Evolutionary conservation across 1,284 basidiomycete species (phyloP), one percentile per base, ranked within the genome.

Genomic region (Cerrena zonata): DNA sequence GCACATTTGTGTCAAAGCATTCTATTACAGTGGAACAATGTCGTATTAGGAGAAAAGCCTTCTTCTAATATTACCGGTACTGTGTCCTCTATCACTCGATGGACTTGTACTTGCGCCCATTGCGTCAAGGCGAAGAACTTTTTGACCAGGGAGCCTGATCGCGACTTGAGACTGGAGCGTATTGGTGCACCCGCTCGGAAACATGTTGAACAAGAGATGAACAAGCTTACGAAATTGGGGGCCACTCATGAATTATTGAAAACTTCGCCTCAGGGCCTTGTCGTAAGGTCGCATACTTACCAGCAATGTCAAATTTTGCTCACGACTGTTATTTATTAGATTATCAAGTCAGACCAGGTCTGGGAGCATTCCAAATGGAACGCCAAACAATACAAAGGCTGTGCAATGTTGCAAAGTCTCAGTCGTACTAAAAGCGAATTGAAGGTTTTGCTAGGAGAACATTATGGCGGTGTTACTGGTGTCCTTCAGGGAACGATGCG

Each of bases 391-490:
- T 26, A n/a, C 4, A 36, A 40, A 15, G 47, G 50, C 10, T 4
- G 12, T 18, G 19, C 22, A 10, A 26, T 47, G 19, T 15, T 51
- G 1, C 42, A 43, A 18, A 15, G 34, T 37, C 39, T 52, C 21
- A 37, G 48, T 23, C 19, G 13, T 2, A 25, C 48, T 27, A 42
- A 54, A 12, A 19, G 23, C 10, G 40, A 42, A 37, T 43, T 53
- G 7, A 25, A 24, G 25, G 23, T 26, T 10, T 19, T 50, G 13
- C 24, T 50, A 7, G 48, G 43, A 13, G 18, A 26, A 5, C 43
- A 50, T 11, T 53, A 49, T 26, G 21, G 18, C 2, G 21, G 30
- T 1, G 38, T 52, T 24, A 27, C 19, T n/a, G n/a, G n/a, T n/a
- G n/a, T n/a, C n/a, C n/a, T n/a, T n/a, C n/a, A n/a, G n/a, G n/a